phyloP scores from a whole-genome alignment of 441 rosid species.

The Heliophila coronopifolia region DNA sequence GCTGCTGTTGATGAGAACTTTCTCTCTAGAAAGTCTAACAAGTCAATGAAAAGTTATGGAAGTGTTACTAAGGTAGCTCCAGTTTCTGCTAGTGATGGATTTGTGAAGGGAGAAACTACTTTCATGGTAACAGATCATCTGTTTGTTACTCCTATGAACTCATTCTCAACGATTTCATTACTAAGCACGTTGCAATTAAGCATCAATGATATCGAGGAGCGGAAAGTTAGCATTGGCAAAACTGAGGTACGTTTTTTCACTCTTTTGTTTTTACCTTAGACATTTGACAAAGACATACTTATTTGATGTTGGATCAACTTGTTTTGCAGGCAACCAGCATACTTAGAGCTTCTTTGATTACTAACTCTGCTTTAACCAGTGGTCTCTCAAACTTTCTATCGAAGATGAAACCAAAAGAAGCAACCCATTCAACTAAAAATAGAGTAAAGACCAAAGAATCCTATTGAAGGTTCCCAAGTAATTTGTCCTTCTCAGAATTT shows the following conservation, averaged over 20 bases:
- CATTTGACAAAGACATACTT: not conserved
- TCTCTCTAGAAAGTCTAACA: not conserved
- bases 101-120: not conserved
- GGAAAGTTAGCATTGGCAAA: not conserved
- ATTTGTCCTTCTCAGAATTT: too few relatives aligned
- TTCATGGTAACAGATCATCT: constrained; percentile 2
- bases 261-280: not conserved
- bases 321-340: not conserved
- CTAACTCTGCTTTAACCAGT: not conserved
- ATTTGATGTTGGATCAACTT: not conserved
- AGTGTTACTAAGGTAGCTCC: not conserved
- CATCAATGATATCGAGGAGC: constrained; percentile 2
- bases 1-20: not conserved
- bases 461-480: too few relatives aligned
- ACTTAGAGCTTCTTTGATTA: not conserved
- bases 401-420: not conserved
- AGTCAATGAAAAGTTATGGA: not conserved
- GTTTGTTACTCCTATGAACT: not conserved
- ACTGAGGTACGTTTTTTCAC: not conserved
- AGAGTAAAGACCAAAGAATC: too few relatives aligned
- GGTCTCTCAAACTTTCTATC: not conserved
- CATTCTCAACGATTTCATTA: not conserved
- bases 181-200: not conserved
- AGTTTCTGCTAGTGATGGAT: not conserved
- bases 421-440: not conserved